A percentile compares a stretch with the other conserved stretches of the same genome.
phyloP scores from a whole-genome alignment of 129 eudicot genomes.

The Logfia minima region DNA sequence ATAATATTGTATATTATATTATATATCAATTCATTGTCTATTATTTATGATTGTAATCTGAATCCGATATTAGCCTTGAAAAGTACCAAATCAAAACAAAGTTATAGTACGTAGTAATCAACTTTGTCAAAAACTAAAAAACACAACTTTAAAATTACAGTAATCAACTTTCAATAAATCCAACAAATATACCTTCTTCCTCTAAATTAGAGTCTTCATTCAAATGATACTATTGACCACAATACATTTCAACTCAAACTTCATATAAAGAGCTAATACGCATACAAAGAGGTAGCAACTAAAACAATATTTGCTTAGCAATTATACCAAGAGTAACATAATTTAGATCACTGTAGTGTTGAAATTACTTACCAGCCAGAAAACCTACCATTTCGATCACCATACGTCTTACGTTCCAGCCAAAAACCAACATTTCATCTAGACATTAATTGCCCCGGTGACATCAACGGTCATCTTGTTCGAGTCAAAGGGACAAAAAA shows the following conservation, averaged over 20 bases:
- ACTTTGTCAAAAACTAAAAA: too few species aligned
- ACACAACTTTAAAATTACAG: too few species aligned
- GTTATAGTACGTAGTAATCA: too few species aligned
- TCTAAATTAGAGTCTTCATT: slow-evolving; percentile 29
- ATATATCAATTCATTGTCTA: too few species aligned
- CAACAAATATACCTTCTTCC: slow-evolving; percentile 11
- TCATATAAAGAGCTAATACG: slow-evolving; percentile 15
- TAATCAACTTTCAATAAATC: neutral
- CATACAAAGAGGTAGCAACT: slow-evolving; percentile 20
- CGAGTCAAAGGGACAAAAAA: neutral
- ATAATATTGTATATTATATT: too few species aligned
- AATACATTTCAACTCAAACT: slow-evolving; percentile 27
- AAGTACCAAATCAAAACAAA: too few species aligned
- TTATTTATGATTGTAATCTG: too few species aligned
- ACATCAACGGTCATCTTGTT: neutral
- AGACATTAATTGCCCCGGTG: neutral
- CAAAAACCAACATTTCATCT: neutral
- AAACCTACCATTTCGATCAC: neutral
- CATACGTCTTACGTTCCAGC: slow-evolving; percentile 11
- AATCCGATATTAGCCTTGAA: too few species aligned
- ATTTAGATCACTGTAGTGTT: neutral
- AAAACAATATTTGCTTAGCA: slow-evolving; percentile 21
- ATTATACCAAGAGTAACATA: slow-evolving; percentile 12
- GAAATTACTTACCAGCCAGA: slow-evolving; percentile 2
- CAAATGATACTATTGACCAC: slow-evolving; percentile 20